Base-by-base conservation (phyloP, 2,329 filamentous ascomycete genomes). In the Cylindrodendrum hubeiense region DNA sequence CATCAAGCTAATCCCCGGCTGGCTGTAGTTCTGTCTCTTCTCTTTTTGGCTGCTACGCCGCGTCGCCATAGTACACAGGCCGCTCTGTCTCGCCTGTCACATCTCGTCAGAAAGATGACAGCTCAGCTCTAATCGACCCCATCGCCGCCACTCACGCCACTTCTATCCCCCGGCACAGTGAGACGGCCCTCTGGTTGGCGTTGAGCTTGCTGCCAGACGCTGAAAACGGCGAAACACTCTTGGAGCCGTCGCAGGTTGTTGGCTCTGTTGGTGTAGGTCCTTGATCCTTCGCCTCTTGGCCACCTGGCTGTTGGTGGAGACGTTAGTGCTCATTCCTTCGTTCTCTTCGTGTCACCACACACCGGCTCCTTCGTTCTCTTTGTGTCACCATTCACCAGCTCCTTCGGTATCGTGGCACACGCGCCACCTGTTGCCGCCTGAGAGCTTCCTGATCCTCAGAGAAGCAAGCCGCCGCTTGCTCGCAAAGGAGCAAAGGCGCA, bases 191-290 rank as follows among this genome's bases (percentile, higher is more conserved):
- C 60, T 24, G n/a, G 52, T 49, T 47, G 53, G 46, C 46, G 53
- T 57, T 22, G 60, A 63, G 56, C 47, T 46, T 30, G 30, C 60
- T 63, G 54, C 60, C 33, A 47, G 60, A 43, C 26, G 47, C 60
- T 53, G 53, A 37, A 58, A 53, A 49, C 60, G 47, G 54, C 33
- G 49, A 63, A 12, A 19, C 30, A 34, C 60, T 47, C 15, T n/a
- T n/a, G 39, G 52, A 41, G 37, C 37, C 37, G 15, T 15, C 17
- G 34, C 34, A 15, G 37, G 8, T 39, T 39, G 37, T 26, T 39
- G 19, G 41, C 10, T 8, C 5, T 33, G 26, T 39, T 37, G 34
- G 34, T 33, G n/a, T n/a, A n/a, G n/a, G n/a, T 24, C 22, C 12
- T 28, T 4, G 26, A 21, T 50, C 28, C 43, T 24, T 22, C 28